A percentile compares a stretch with the other conserved stretches of the same genome.
phyloP scores from a whole-genome alignment of 202 grass and related monocot species.

The Setaria viridis region DNA sequence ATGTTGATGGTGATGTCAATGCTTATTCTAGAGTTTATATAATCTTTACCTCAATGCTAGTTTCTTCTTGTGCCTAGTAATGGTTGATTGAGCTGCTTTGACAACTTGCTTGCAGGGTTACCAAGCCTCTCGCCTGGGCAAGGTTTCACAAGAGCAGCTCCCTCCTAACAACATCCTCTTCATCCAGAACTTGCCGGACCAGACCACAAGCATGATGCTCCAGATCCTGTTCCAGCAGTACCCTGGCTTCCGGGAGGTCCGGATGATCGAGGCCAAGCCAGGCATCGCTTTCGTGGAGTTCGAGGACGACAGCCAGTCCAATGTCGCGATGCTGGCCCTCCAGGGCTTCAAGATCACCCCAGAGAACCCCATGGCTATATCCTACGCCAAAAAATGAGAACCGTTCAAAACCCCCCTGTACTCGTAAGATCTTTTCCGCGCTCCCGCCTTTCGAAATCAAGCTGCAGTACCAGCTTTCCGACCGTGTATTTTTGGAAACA shows the following conservation, averaged over 20 bases:
- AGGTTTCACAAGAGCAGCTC: constrained; percentile 54
- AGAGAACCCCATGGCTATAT: constrained; percentile 83
- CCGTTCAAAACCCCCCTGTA: constrained; percentile 21
- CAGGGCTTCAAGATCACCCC: constrained; percentile 96
- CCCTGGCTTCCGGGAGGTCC: constrained; percentile 90
- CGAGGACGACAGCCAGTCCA: constrained; percentile 77
- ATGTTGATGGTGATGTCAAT: neutral
- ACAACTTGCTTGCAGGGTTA: constrained; percentile 48
- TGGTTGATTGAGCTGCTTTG: constrained; percentile 17
- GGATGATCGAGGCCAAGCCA: constrained; percentile 88
- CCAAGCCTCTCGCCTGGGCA: constrained; percentile 61
- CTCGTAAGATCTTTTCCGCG: constrained; percentile 29
- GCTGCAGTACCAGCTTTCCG: constrained; percentile 42
- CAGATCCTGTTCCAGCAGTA: constrained; percentile 98
- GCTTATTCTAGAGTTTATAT: neutral
- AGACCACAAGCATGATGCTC: constrained; percentile 93
- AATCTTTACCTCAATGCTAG: neutral
- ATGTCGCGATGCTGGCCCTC: constrained; percentile 86
- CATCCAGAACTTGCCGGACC: constrained; percentile 87
- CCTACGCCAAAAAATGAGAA: constrained; percentile 90
- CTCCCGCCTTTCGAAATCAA: constrained; percentile 18
- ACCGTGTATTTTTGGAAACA: constrained; percentile 50
- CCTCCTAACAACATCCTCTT: constrained; percentile 94
- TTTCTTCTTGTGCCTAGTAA: neutral
- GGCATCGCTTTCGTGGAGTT: constrained; percentile 97